These are phyloP conservation scores for Neopestalotiopsis sp. DNA, from an alignment of 2,329 filamentous ascomycete species.

Conservation along the genomic window DNA sequence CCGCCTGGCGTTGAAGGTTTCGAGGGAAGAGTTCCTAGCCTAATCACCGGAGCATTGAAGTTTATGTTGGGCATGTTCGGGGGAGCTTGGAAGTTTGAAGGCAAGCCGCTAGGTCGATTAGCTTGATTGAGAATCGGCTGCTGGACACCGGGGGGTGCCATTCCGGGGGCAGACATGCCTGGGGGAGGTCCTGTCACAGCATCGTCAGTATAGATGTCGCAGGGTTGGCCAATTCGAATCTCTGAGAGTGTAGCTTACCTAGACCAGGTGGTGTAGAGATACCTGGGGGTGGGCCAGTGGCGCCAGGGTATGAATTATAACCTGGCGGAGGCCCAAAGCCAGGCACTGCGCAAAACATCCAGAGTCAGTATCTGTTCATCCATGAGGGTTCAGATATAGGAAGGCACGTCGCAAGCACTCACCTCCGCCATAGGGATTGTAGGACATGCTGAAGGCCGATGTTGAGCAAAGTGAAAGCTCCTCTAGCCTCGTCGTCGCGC, in stretches of 20 bases:
- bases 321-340: constrained; percentile 78
- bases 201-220: neutral
- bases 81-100: constrained; percentile 84
- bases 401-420: constrained; percentile 25
- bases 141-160: constrained; percentile 78
- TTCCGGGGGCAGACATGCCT: constrained; percentile 83
- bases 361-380: constrained; percentile 10
- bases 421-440: constrained; percentile 65
- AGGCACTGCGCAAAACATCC: constrained; percentile 41
- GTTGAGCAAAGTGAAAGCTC: neutral
- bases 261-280: constrained; percentile 82
- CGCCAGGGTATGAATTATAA: constrained; percentile 73
- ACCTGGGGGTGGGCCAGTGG: constrained; percentile 60
- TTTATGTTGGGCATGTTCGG: constrained; percentile 97
- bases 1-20: constrained; percentile 56
- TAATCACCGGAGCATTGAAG: constrained; percentile 95
- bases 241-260: constrained; percentile 58
- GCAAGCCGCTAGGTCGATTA: constrained; percentile 80
- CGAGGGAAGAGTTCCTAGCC: constrained; percentile 79
- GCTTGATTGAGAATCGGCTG: constrained; percentile 75
- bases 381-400: neutral
- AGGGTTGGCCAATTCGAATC: neutral
- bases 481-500: neutral
- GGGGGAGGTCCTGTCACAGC: constrained; percentile 68
- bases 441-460: constrained; percentile 50